Evolutionary conservation across 352 stramenopile species (phyloP).

Genomic region (Phytopythium chamaehyphon): DNA sequence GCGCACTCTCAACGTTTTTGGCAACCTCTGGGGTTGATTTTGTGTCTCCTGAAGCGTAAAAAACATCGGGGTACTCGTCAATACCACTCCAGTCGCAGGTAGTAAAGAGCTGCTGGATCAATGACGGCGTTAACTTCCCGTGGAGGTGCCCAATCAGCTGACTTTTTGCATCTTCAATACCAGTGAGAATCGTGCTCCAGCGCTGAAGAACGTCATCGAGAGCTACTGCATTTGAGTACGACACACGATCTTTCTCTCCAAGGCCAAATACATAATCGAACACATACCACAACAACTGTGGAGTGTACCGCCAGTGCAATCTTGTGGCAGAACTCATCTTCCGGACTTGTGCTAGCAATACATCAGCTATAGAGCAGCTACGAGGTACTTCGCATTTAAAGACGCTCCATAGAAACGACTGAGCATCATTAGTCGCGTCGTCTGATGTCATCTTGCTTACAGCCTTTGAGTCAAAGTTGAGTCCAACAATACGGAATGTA

Average conservation of each 20-base stretch:
- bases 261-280: conserved; percentile 48
- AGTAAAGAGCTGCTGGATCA: conserved; percentile 49
- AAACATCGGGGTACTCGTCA: conserved; percentile 23
- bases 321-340: conserved; percentile 34
- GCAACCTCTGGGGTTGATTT: background rate
- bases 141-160: conserved; percentile 58
- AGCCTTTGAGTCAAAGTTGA: conserved; percentile 47
- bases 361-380: conserved; percentile 22
- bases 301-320: conserved; percentile 65
- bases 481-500: conserved; percentile 56
- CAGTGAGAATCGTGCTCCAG: conserved; percentile 45
- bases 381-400: conserved; percentile 39
- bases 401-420: conserved; percentile 53
- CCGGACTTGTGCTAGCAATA: conserved; percentile 43
- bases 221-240: conserved; percentile 38
- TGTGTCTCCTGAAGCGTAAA: background rate
- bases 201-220: conserved; percentile 46
- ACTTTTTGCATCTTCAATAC: conserved; percentile 51
- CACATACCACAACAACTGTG: conserved; percentile 54
- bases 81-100: conserved; percentile 71
- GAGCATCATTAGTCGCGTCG: conserved; percentile 14
- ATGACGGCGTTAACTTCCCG: conserved; percentile 49
- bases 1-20: conserved; percentile 9
- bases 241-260: conserved; percentile 48
- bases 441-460: conserved; percentile 27